Conservation (phyloP, 139 green algal species). For the Coelastrella sp. region DNA sequence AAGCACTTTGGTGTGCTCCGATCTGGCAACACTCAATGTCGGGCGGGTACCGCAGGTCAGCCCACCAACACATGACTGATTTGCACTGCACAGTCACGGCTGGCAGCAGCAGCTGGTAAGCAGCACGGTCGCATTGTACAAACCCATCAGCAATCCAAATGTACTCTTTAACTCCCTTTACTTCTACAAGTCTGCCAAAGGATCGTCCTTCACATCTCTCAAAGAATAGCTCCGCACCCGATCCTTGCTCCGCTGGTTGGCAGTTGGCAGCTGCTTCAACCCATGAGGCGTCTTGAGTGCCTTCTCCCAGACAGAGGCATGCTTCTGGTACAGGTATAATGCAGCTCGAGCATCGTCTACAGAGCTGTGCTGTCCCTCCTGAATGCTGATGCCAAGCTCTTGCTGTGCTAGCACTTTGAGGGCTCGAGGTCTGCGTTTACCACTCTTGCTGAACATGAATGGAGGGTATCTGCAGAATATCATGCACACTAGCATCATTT, state of each 20-base stretch:
- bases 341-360: constrained; percentile 74
- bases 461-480: constrained; percentile 70
- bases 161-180: too few species aligned
- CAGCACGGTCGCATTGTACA: too few species aligned
- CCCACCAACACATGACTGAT: too few species aligned
- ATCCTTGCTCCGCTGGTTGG: constrained; percentile 8
- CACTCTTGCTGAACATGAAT: constrained; percentile 70
- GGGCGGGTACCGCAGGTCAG: too few species aligned
- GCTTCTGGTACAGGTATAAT: constrained; percentile 81
- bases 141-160: too few species aligned
- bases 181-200: constrained; percentile 38
- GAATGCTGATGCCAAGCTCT: constrained; percentile 45
- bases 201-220: constrained; percentile 36
- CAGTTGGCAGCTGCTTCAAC: constrained; percentile 33
- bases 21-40: too few species aligned
- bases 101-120: too few species aligned
- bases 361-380: constrained; percentile 72
- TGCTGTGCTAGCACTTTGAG: constrained; percentile 71
- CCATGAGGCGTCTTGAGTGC: constrained; percentile 23
- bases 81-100: too few species aligned
- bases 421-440: constrained; percentile 53
- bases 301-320: constrained; percentile 46
- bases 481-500: not conserved
- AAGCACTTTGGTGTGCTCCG: too few species aligned
- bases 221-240: constrained; percentile 15